phyloP scores from a whole-genome alignment of 2,329 filamentous ascomycete genomes.

The Dothistroma pini region DNA sequence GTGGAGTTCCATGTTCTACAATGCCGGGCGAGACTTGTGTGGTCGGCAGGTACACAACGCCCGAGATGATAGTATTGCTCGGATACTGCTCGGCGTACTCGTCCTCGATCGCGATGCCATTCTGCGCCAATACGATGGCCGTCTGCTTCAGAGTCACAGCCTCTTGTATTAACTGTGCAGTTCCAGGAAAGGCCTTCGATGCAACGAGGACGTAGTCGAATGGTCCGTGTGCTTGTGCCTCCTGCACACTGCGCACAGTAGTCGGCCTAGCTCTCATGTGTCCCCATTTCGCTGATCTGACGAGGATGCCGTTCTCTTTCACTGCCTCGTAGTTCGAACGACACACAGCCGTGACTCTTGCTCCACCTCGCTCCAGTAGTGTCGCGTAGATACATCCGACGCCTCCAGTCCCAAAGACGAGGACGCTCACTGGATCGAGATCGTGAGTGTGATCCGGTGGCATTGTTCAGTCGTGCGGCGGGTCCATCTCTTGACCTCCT shows the following conservation, averaged over 20 bases:
- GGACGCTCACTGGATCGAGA: conserved; percentile 9
- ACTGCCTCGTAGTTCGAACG: conserved; percentile 43
- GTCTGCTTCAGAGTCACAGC: conserved; percentile 43
- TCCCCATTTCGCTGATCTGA: conserved; percentile 40
- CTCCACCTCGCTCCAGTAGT: conserved; percentile 38
- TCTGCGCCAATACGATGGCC: conserved; percentile 58
- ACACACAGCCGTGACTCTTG: conserved; percentile 40
- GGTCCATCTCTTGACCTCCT: neutral
- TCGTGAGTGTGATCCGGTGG: conserved; percentile 11
- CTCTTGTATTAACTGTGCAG: conserved; percentile 38
- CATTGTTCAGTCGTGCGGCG: neutral
- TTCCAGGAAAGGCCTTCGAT: conserved; percentile 45
- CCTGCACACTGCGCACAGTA: conserved; percentile 34
- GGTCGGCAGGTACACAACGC: conserved; percentile 54
- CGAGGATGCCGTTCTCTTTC: conserved; percentile 39
- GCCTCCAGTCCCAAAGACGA: conserved; percentile 43
- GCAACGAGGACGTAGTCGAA: conserved; percentile 49
- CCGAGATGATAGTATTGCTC: conserved; percentile 50
- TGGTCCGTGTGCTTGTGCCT: conserved; percentile 34
- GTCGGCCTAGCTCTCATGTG: conserved; percentile 36
- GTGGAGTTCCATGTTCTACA: conserved; percentile 43
- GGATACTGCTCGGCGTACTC: conserved; percentile 52
- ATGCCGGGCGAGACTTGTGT: conserved; percentile 50
- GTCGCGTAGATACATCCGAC: conserved; percentile 43
- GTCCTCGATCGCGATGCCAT: conserved; percentile 59